A percentile compares a stretch with the other conserved stretches of the same genome.
These are phyloP conservation scores for Fusarium piperis DNA, from an alignment of 2,329 filamentous ascomycete genomes.

Conservation along the genomic window DNA sequence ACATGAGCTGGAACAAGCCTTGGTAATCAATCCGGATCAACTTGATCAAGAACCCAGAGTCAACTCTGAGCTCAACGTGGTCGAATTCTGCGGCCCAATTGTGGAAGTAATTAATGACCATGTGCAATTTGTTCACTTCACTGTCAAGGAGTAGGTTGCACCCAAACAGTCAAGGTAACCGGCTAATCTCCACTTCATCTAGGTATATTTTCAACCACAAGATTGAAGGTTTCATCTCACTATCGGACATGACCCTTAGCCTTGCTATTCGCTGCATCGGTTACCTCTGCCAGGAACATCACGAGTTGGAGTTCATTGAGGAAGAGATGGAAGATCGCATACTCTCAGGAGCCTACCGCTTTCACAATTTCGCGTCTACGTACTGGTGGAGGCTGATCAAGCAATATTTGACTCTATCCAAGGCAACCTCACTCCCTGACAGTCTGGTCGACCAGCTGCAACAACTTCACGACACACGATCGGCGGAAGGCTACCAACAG, in stretches of 20 bases:
- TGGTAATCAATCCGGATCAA: neutral
- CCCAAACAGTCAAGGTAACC: fast-evolving
- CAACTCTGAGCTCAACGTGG: neutral
- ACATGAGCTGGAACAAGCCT: slow-evolving; percentile 9
- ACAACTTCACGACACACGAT: neutral
- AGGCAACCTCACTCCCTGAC: fast-evolving
- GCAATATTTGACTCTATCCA: neutral
- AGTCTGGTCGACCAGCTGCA: neutral
- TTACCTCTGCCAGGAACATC: neutral
- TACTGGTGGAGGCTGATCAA: neutral
- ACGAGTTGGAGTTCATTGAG: neutral
- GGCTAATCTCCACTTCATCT: neutral
- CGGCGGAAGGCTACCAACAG: neutral
- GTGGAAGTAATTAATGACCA: slow-evolving; percentile 11
- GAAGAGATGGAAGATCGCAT: neutral
- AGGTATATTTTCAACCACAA: slow-evolving; percentile 1
- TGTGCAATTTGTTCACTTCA: slow-evolving; percentile 28
- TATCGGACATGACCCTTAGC: neutral
- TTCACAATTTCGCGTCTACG: neutral
- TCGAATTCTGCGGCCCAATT: slow-evolving; percentile 9
- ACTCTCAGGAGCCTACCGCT: neutral
- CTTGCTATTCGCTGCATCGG: neutral
- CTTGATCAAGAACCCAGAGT: neutral
- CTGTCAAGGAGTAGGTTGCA: slow-evolving; percentile 5
- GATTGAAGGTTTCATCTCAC: neutral